A percentile compares a stretch with the other conserved stretches of the same genome.
Evolutionary conservation across 208 protist species (phyloP).

Genomic region (Crithidia bombi): DNA sequence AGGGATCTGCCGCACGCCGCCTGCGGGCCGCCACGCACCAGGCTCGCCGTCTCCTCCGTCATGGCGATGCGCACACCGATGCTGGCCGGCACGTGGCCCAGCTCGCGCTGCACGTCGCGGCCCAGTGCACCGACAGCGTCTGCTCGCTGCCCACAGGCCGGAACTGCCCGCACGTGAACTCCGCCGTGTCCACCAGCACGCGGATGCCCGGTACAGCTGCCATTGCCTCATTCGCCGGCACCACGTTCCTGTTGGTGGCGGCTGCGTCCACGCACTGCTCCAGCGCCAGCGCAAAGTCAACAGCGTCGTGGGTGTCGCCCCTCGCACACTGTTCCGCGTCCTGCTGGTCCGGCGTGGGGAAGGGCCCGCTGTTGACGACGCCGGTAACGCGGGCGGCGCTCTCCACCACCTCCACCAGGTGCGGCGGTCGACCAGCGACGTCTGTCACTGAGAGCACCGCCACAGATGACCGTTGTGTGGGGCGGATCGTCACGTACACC

Average conservation of each 20-base stretch:
- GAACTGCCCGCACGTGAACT: constrained; percentile 28
- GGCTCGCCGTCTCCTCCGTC: constrained; percentile 48
- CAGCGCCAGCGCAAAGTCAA: not conserved
- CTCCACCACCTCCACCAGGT: not conserved
- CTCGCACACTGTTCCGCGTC: not conserved
- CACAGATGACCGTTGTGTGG: too few relatives aligned
- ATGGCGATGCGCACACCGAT: constrained; percentile 36
- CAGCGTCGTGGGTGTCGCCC: not conserved
- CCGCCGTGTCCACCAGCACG: constrained; percentile 33
- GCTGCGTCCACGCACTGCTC: constrained; percentile 4
- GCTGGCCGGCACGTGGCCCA: constrained; percentile 32
- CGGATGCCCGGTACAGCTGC: constrained; percentile 12
- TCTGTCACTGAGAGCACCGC: not conserved
- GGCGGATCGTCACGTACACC: constrained; percentile 8
- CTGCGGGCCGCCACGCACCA: constrained; percentile 26
- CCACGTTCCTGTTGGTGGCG: too few relatives aligned
- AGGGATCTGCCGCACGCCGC: not conserved
- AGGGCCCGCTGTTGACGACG: not conserved
- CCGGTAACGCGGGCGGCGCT: not conserved
- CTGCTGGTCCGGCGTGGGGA: not conserved
- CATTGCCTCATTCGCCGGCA: too few relatives aligned
- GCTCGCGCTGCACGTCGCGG: constrained; percentile 34
- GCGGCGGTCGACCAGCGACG: not conserved
- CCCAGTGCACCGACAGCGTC: constrained; percentile 32
- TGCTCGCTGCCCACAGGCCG: constrained; percentile 18